Conservation (phyloP, 2,329 filamentous ascomycete genomes). For the Curvularia hawaiiensis region DNA sequence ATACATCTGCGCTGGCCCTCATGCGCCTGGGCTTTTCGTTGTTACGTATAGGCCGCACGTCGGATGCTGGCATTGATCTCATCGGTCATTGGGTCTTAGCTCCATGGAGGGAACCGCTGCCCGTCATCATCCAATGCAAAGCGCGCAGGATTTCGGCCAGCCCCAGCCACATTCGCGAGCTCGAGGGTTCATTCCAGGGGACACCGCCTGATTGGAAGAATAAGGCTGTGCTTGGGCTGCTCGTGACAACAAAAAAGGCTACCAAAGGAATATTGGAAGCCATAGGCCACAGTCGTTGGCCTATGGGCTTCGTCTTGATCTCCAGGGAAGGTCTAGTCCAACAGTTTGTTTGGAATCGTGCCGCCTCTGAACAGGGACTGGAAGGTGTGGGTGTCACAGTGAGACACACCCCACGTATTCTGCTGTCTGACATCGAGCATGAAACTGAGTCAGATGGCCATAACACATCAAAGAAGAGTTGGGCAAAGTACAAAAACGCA, state of each 20-base stretch:
- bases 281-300: conserved; percentile 68
- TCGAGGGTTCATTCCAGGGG: conserved; percentile 77
- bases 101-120: conserved; percentile 43
- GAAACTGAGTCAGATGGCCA: conserved; percentile 9
- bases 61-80: conserved; percentile 76
- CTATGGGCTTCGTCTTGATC: conserved; percentile 74
- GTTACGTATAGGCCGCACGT: conserved; percentile 66
- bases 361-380: conserved; percentile 66
- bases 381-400: conserved; percentile 55
- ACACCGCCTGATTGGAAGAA: conserved; percentile 76
- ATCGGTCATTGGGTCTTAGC: conserved; percentile 70
- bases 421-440: conserved; percentile 10
- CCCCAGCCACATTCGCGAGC: conserved; percentile 71
- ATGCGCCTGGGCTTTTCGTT: conserved; percentile 67
- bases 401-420: conserved; percentile 33
- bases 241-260: conserved; percentile 71
- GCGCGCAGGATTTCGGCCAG: conserved; percentile 54
- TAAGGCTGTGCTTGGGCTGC: conserved; percentile 66
- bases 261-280: conserved; percentile 81
- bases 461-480: conserved; percentile 8
- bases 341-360: conserved; percentile 76
- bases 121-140: conserved; percentile 72
- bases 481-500: conserved; percentile 21
- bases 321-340: conserved; percentile 61
- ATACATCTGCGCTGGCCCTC: conserved; percentile 65